Conservation (phyloP, 2,329 filamentous ascomycete genomes). For the Coniochaeta sp. region DNA sequence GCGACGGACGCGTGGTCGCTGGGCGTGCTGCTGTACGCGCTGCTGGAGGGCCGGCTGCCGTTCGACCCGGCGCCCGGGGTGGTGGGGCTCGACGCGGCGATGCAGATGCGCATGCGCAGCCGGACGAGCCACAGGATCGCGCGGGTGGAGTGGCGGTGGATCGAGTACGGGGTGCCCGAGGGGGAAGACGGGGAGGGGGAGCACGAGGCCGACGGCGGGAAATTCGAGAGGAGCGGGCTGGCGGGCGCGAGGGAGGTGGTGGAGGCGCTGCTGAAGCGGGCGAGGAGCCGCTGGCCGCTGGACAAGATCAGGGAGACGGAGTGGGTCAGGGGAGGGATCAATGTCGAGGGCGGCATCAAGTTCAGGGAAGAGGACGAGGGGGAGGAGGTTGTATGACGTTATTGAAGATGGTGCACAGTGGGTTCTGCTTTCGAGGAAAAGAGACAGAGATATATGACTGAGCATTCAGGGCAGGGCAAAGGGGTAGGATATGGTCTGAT, state of each 20-base stretch:
- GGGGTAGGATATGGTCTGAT: not conserved
- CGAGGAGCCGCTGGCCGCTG: conserved; percentile 68
- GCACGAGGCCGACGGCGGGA: conserved; percentile 61
- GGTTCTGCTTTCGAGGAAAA: not conserved
- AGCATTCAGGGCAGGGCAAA: too few species aligned
- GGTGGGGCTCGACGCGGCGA: conserved; percentile 52
- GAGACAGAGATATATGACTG: not conserved
- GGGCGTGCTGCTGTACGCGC: conserved; percentile 85
- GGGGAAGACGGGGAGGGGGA: conserved; percentile 52
- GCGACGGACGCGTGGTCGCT: conserved; percentile 92
- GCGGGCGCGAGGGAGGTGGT: conserved; percentile 74
- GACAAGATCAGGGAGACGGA: conserved; percentile 62
- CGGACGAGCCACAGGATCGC: conserved; percentile 91
- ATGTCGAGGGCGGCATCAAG: conserved; percentile 54
- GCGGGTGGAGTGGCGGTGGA: conserved; percentile 92
- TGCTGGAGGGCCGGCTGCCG: conserved; percentile 86
- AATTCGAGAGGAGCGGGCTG: conserved; percentile 57
- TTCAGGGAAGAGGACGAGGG: conserved; percentile 54
- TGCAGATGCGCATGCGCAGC: conserved; percentile 56
- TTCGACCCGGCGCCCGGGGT: conserved; percentile 86
- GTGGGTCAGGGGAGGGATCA: conserved; percentile 73
- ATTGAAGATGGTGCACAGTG: not conserved
- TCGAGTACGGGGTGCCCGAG: conserved; percentile 69
- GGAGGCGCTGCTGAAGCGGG: conserved; percentile 77
- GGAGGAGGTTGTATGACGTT: conserved; percentile 37